Evolutionary conservation across 352 stramenopile species (phyloP), one percentile per base, ranked within the genome.

Genomic region (Phytopythium cucurbitacearum): DNA sequence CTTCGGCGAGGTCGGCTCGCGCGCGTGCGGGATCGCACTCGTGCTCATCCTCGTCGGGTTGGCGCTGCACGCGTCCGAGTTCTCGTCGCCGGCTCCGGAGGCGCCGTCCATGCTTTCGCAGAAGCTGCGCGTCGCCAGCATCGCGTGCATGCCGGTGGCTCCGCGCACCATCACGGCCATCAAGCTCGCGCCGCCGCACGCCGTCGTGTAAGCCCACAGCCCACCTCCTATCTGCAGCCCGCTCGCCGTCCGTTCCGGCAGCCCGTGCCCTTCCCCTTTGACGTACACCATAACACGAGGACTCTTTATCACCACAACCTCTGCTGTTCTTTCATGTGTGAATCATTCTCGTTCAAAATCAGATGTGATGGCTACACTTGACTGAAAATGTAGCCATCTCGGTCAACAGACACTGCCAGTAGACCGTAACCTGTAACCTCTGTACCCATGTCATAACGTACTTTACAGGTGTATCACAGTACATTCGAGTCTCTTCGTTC

Each of bases 21-120:
- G 39, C 3, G 58, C 59, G 16, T 65, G 59, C 16, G 56, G 48
- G 7, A 49, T 50, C 5, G 65, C 65, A 2, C 50, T 71, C 42
- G 13, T 58, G 21, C 46, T 73, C 10, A 69, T 73, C 40, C 56
- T 76, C 11, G n/a, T 69, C 7, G 71, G 71, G 0, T 57, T 76
- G 1, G 55, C 47, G 2, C 52, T 78, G 3, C 71, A 78, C 48
- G 58, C 62, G 4, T 38, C 54, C 52, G 69, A 49, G 35, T 55
- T 35, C 34, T 53, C 43, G 41, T 33, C 13, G 51, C 39, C 43
- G 12, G 53, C 13, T 1, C 15, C 46, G 15, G 15, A 16, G 4
- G 7, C 46, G 0, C 1, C 13, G 7, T 52, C 35, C 1, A 15
- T 9, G 7, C 15, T 52, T 0, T 42, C 34, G 11, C 46, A 52